Base-by-base conservation (phyloP, 495 filamentous ascomycete species). In the Podospora tetraspora region DNA sequence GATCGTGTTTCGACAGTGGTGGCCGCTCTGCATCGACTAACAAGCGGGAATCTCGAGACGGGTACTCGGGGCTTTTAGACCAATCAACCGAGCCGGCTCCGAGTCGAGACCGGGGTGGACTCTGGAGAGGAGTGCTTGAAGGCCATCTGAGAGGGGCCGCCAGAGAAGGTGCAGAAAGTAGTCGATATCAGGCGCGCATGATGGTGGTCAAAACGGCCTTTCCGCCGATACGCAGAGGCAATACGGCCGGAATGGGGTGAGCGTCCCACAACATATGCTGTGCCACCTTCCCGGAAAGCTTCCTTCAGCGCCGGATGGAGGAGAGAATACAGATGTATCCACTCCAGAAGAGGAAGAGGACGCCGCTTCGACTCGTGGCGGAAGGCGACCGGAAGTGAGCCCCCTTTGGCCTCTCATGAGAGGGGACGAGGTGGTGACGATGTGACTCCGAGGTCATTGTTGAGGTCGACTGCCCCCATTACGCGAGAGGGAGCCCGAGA, bases 211-310 rank as follows among this genome's bases (percentile, higher is more conserved):
- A 37, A 59, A 58, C 27, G 30, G 57, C 23, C 8, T 23, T 57
- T 56, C 25, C 22, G 27, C 22, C 61, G 67, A 69, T 62, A 58
- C 32, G 62, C 62, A 65, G 67, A 25, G 27, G 30, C 11, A 52
- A 66, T 32, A 65, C 57, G 62, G 37, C 67, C 21, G 24, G 62
- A 34, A 43, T 32, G 19, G 9, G 58, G 22, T 52, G 57, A 43
- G 37, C 19, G 61, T 63, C 63, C 58, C 64, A 76, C 75, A 27
- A 58, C 71, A 71, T 70, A 72, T 70, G 73, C 24, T 43, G 73
- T 77, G 66, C 23, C 37, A 72, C 71, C 32, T 37, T 25, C 59
- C n/a, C 60, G 57, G 64, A 56, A 59, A n/a, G 25, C 16, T 34
- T 52, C 32, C 56, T 25, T 63, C 30, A 59, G 29, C 34, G 58